Percentiles rank a stretch among this genome's conserved stretches.
phyloP scores from a whole-genome alignment of 805 yeast genomes.

The Brettanomyces sp. region DNA sequence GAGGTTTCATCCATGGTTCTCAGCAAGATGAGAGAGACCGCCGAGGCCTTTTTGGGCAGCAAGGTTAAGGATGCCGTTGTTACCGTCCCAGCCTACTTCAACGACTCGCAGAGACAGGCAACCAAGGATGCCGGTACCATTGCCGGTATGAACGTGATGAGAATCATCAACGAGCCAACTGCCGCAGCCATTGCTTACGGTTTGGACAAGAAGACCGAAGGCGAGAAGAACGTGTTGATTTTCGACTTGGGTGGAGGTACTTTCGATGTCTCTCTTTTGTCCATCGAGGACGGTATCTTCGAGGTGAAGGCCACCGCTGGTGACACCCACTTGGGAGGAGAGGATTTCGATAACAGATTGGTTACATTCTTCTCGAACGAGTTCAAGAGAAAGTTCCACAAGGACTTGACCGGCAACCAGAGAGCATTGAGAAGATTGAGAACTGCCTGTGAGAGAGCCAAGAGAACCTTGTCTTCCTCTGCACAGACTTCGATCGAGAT shows the following conservation, averaged over 20 bases:
- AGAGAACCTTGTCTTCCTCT: slow-evolving; percentile 94
- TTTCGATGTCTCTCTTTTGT: slow-evolving; percentile 86
- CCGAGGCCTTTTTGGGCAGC: slow-evolving; percentile 46
- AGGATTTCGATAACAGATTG: slow-evolving; percentile 95
- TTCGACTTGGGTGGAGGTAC: slow-evolving; percentile 98
- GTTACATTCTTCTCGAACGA: slow-evolving; percentile 90
- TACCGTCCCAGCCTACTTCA: slow-evolving; percentile 80
- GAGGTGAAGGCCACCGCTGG: slow-evolving; percentile 93
- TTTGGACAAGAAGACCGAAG: slow-evolving; percentile 68
- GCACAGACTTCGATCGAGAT: slow-evolving; percentile 94
- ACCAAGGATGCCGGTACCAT: slow-evolving; percentile 71
- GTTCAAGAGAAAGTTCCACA: slow-evolving; percentile 97
- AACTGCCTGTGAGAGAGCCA: slow-evolving; percentile 98
- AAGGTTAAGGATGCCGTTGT: slow-evolving; percentile 64
- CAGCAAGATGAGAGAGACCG: slow-evolving; percentile 56
- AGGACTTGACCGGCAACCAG: slow-evolving; percentile 86
- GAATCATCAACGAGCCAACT: slow-evolving; percentile 93
- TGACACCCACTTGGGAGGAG: slow-evolving; percentile 95
- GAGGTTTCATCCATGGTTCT: slow-evolving; percentile 87
- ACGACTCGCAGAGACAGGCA: slow-evolving; percentile 75
- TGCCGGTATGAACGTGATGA: slow-evolving; percentile 65
- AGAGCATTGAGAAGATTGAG: slow-evolving; percentile 97
- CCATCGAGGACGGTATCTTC: slow-evolving; percentile 93
- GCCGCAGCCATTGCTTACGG: slow-evolving; percentile 98
- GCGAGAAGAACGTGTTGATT: slow-evolving; percentile 73